Conservation (phyloP, 495 filamentous ascomycete genomes). For the Podospora fimiseda region DNA sequence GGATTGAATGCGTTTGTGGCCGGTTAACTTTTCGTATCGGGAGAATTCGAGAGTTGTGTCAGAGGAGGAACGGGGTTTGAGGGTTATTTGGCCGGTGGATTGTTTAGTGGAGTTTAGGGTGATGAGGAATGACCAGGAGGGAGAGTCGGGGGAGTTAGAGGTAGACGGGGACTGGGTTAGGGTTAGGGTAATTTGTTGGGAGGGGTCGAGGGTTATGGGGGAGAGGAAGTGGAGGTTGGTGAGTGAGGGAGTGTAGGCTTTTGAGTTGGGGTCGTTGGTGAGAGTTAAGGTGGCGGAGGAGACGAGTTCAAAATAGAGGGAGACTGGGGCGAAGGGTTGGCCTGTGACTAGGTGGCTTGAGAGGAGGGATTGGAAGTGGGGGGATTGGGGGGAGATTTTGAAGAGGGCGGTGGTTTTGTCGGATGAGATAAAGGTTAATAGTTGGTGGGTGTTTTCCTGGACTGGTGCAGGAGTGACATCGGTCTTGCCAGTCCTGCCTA, state of each 20-base stretch:
- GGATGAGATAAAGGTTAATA: not conserved
- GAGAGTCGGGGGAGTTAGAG: too few species aligned
- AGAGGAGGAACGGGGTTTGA: not conserved
- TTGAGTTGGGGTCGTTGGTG: not conserved
- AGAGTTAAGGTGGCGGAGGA: slow-evolving; percentile 17
- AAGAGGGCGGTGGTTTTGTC: not conserved
- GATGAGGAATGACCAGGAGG: not conserved
- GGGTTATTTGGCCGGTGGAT: not conserved
- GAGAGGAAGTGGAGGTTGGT: too few species aligned
- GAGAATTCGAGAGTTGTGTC: not conserved
- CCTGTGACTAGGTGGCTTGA: slow-evolving; percentile 20
- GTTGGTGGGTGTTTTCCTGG: not conserved
- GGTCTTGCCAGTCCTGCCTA: not conserved
- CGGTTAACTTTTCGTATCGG: not conserved
- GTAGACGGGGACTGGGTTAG: too few species aligned
- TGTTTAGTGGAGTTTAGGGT: not conserved
- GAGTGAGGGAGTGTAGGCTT: not conserved
- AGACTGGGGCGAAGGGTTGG: slow-evolving; percentile 28
- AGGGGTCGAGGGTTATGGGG: too few species aligned
- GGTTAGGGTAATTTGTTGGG: too few species aligned
- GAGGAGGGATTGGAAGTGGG: slow-evolving; percentile 8
- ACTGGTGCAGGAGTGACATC: not conserved
- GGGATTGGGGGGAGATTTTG: slow-evolving; percentile 4
- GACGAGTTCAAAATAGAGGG: slow-evolving; percentile 34
- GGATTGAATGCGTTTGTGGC: not conserved